Evolutionary conservation across 192 early-diverging fungal genomes (phyloP), one percentile per base, ranked within the genome.

Genomic region (Allomyces macrogynus): DNA sequence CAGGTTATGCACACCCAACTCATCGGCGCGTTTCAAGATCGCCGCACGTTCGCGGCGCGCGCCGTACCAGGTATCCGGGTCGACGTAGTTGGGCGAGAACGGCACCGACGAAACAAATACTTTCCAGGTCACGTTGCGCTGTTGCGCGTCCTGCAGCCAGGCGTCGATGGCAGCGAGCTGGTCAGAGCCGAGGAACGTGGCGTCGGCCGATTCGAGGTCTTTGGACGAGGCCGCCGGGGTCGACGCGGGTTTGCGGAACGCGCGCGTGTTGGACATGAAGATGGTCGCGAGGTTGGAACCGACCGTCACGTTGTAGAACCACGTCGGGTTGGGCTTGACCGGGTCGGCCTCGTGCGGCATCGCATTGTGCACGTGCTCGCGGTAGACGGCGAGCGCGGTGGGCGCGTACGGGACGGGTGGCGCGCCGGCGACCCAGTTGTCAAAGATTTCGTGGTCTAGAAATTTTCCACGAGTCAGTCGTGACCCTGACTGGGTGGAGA

Each of bases 21-120:
- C 76, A 32, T 73, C 54, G 2, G 20, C 20, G 20, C 12, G 20
- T 16, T 61, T 65, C 18, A 79, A 67, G 23, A 79, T 73, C 62
- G 75, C 73, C 3, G 67, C 67, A 22, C 75, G 75, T 62, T 79
- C 78, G 18, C 70, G 73, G 24, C 69, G 72, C 60, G 72, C 76
- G 11, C 78, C 75, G 43, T 71, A 73, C 78, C 78, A 79, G 1
- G 75, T 76, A 57, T 79, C 78, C 49, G 72, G 71, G 24, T 66
- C 49, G 3, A 20, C 16, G 5, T 57, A 79, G 18, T 68, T 72
- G 5, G 64, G 65, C 25, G 73, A 75, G 12, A 79, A 60, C 0
- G 78, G 78, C 12, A 76, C 78, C 12, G 73, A 75, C 5, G 73
- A 76, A 16, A 75, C 65, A 23, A 79, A 70, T 61, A 57, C 16